These are phyloP conservation scores for Diaporthe sp. DNA, from an alignment of 2,329 filamentous ascomycete genomes.

Conservation along the genomic window DNA sequence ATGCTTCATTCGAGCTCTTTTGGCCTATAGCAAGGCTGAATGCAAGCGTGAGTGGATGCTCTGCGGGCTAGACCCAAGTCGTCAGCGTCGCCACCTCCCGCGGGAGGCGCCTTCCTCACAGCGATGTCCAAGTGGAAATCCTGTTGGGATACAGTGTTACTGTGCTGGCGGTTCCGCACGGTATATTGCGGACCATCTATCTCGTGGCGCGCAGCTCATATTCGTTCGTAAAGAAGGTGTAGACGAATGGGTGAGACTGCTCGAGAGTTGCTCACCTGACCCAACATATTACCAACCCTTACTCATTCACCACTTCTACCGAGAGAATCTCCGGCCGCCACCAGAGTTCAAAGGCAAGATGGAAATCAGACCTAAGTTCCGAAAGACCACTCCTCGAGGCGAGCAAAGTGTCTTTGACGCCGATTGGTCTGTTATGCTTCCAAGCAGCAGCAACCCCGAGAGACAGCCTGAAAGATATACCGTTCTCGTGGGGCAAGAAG, in stretches of 20 bases:
- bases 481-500: neutral
- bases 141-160: neutral
- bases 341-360: slow-evolving; percentile 10
- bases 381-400: neutral
- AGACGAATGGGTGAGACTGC: neutral
- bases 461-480: neutral
- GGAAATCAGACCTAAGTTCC: neutral
- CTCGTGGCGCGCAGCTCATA: neutral
- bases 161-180: neutral
- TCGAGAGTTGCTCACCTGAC: neutral
- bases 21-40: neutral
- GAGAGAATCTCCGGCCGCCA: neutral
- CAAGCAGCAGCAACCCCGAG: neutral
- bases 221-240: slow-evolving; percentile 6
- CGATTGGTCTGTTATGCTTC: neutral
- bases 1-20: neutral
- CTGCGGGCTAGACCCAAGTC: neutral
- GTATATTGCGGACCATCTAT: neutral
- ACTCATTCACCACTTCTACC: slow-evolving; percentile 1
- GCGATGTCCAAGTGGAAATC: slow-evolving; percentile 13
- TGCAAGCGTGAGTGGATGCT: neutral
- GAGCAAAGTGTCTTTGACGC: slow-evolving; percentile 16
- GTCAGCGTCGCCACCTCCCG: neutral
- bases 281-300: neutral
- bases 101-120: neutral